phyloP scores from a whole-genome alignment of 2,329 filamentous ascomycete genomes.

The Penicillium psychrosexuale region DNA sequence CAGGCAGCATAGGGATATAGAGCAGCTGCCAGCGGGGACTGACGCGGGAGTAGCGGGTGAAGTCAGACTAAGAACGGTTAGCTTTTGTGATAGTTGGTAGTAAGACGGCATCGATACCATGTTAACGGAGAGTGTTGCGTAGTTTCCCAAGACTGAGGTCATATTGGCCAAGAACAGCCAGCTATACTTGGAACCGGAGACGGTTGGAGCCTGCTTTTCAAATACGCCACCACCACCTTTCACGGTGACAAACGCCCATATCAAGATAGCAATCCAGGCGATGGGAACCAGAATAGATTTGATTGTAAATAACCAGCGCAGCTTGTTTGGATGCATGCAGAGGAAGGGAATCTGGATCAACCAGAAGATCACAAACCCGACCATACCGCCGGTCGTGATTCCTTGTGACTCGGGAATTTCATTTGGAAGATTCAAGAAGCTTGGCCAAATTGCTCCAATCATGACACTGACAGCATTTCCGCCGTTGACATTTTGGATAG shows the following conservation, averaged over 20 bases:
- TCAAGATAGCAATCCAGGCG: constrained; percentile 61
- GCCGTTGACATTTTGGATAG: constrained; percentile 64
- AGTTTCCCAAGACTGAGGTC: constrained; percentile 52
- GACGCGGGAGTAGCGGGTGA: constrained; percentile 52
- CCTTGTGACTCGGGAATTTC: constrained; percentile 41
- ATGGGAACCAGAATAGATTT: constrained; percentile 51
- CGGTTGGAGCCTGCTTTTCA: constrained; percentile 42
- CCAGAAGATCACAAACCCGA: constrained; percentile 46
- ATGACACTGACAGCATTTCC: constrained; percentile 53
- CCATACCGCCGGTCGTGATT: constrained; percentile 47
- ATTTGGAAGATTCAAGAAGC: constrained; percentile 38
- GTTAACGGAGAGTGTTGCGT: constrained; percentile 52
- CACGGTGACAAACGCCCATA: constrained; percentile 59
- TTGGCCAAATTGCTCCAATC: constrained; percentile 53
- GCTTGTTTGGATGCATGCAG: constrained; percentile 43
- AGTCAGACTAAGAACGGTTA: constrained; percentile 46
- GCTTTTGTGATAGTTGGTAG: background rate
- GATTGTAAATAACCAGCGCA: constrained; percentile 38
- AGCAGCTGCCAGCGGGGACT: constrained; percentile 50
- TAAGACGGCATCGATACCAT: constrained; percentile 20
- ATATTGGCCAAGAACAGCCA: constrained; percentile 54
- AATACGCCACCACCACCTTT: constrained; percentile 50
- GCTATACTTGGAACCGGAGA: constrained; percentile 51
- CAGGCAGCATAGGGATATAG: constrained; percentile 51
- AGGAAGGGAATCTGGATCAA: constrained; percentile 46